A percentile compares a stretch with the other conserved stretches of the same genome.
These are phyloP conservation scores for Coemansia sp. DNA, from an alignment of 192 early-diverging fungal genomes.

Conservation along the genomic window DNA sequence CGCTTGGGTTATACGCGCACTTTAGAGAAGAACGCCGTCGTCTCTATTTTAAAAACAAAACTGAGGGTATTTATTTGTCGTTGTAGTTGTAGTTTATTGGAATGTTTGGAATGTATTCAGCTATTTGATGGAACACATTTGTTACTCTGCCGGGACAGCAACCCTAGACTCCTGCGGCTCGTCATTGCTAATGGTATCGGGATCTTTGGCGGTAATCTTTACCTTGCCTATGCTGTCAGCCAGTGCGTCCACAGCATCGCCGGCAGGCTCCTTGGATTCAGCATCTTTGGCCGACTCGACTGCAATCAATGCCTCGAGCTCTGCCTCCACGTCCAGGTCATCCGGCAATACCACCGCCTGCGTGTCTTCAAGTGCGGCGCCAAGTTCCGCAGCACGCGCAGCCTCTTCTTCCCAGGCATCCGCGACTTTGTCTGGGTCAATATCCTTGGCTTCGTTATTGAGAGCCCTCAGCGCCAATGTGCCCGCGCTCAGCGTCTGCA, in stretches of 20 bases:
- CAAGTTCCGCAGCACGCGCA: slow-evolving; percentile 15
- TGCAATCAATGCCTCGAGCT: slow-evolving; percentile 34
- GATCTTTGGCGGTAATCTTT: slow-evolving; percentile 19
- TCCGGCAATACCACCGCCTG: neutral
- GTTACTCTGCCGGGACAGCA: neutral
- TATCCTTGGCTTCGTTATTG: slow-evolving; percentile 9
- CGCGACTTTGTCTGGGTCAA: slow-evolving; percentile 8
- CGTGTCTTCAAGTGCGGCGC: slow-evolving; percentile 8
- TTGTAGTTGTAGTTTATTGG: neutral
- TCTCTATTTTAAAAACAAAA: neutral
- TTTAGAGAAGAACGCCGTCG: neutral
- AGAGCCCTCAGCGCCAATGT: slow-evolving; percentile 21
- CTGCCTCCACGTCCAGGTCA: slow-evolving; percentile 32
- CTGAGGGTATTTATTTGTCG: neutral
- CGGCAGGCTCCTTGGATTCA: neutral
- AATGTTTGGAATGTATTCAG: neutral
- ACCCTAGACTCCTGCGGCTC: neutral
- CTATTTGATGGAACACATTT: neutral
- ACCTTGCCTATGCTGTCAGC: slow-evolving; percentile 14
- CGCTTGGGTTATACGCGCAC: neutral
- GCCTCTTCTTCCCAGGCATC: slow-evolving; percentile 39
- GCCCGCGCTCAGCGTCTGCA: slow-evolving; percentile 29
- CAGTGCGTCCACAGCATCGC: slow-evolving; percentile 11
- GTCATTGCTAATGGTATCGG: neutral
- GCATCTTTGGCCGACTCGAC: neutral